phyloP scores from a whole-genome alignment of 2,329 filamentous ascomycete species.

The Cercospora sesami region DNA sequence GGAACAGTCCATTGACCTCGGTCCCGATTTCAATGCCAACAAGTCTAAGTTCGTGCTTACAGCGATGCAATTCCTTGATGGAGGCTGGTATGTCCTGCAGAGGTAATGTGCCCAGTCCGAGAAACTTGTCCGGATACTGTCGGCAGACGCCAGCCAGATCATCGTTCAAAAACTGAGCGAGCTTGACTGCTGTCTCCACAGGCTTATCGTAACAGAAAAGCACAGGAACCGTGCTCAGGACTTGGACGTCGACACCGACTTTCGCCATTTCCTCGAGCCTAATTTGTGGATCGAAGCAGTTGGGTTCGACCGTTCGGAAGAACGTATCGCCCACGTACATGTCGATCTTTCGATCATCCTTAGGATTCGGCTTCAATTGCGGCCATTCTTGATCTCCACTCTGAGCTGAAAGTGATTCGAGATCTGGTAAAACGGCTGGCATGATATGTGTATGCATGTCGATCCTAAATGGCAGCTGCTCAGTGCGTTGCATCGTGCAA shows the following conservation, averaged over 20 bases:
- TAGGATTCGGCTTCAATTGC: constrained; percentile 6
- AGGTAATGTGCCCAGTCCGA: constrained; percentile 17
- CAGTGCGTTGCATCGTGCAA: neutral
- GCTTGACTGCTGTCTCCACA: constrained; percentile 5
- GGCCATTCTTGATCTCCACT: constrained; percentile 11
- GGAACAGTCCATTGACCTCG: constrained; percentile 8
- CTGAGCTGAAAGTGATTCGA: neutral
- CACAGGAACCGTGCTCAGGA: constrained; percentile 17
- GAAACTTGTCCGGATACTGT: constrained; percentile 9
- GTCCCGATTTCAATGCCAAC: constrained; percentile 19
- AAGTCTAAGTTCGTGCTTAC: constrained; percentile 13
- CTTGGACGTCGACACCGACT: constrained; percentile 15
- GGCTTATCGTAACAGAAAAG: constrained; percentile 23
- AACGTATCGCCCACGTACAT: constrained; percentile 20
- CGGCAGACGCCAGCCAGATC: constrained; percentile 15
- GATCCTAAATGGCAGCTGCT: constrained; percentile 8
- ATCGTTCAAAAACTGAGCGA: constrained; percentile 19
- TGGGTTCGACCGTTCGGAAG: constrained; percentile 19
- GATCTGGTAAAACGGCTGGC: constrained; percentile 15
- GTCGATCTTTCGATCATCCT: constrained; percentile 14
- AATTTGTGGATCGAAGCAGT: constrained; percentile 19
- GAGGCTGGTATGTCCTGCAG: constrained; percentile 17
- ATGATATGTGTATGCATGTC: constrained; percentile 23
- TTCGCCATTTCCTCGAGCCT: constrained; percentile 16
- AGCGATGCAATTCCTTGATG: constrained; percentile 13